Conservation (phyloP, 106 monocot genomes). For the Ottelia alismoides region DNA sequence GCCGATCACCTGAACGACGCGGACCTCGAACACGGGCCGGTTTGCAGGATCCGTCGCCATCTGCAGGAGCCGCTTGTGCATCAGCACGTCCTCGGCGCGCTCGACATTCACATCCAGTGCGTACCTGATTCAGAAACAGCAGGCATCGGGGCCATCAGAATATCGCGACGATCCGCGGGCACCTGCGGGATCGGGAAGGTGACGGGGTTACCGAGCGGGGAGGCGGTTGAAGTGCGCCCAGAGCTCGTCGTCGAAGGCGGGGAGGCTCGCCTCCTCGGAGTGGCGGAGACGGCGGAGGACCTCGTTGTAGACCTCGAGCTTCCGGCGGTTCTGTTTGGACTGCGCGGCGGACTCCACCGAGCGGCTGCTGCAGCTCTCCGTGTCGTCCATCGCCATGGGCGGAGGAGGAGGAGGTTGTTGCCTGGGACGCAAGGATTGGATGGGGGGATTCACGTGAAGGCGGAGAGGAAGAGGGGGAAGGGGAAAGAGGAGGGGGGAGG, state of each 20-base stretch:
- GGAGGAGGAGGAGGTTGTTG: conserved; percentile 7
- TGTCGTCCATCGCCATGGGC: too few species aligned
- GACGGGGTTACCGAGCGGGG: conserved; percentile 34
- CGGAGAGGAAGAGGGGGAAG: background rate
- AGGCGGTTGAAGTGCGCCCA: conserved; percentile 54
- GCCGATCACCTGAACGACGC: too few species aligned
- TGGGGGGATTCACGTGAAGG: background rate
- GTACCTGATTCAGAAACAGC: too few species aligned
- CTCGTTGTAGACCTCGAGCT: conserved; percentile 31
- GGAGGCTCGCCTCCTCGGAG: conserved; percentile 9
- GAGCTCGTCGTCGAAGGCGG: conserved; percentile 33
- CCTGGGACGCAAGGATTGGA: background rate
- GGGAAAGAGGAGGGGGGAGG: background rate
- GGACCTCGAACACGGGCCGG: too few species aligned
- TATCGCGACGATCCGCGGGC: too few species aligned
- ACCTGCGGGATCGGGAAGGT: too few species aligned
- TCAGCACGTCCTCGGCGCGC: too few species aligned
- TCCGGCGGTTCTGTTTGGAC: conserved; percentile 11
- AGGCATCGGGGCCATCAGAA: too few species aligned
- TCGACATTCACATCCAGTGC: too few species aligned
- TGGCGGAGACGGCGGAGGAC: conserved; percentile 22
- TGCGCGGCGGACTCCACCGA: background rate
- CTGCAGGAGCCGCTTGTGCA: too few species aligned
- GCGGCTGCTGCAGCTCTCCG: conserved; percentile 11
- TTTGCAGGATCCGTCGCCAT: too few species aligned